phyloP scores from a whole-genome alignment of 176 grass and related monocot species.

The Lolium multiflorum region DNA sequence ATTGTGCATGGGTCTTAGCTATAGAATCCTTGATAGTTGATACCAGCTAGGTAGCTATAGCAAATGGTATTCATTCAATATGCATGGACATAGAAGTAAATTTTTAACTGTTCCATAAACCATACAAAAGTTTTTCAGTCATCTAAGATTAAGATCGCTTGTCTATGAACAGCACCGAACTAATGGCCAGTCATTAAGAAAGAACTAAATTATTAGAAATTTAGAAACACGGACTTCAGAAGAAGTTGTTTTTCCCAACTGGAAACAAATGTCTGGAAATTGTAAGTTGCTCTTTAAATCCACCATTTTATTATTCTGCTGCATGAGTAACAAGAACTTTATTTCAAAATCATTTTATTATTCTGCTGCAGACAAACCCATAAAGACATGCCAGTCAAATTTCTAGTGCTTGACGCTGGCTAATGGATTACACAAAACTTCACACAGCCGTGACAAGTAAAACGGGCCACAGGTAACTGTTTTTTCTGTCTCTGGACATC shows the following conservation, averaged over 20 bases:
- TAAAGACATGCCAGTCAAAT: slow-evolving; percentile 4
- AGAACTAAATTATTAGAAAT: neutral
- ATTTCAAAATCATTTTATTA: slow-evolving; percentile 9
- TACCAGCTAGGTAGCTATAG: neutral
- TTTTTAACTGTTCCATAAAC: neutral
- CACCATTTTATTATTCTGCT: slow-evolving; percentile 9
- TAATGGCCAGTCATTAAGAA: neutral
- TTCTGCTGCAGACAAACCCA: neutral
- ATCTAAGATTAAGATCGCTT: neutral
- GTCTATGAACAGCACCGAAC: neutral
- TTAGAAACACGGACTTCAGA: neutral
- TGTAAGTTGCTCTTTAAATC: slow-evolving; percentile 7
- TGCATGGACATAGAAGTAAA: slow-evolving; percentile 17
- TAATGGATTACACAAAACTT: too few species aligned
- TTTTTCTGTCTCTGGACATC: neutral
- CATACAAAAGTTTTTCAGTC: neutral
- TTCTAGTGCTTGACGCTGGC: neutral
- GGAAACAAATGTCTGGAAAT: slow-evolving; percentile 16
- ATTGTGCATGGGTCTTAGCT: slow-evolving; percentile 19
- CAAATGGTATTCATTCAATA: slow-evolving; percentile 12
- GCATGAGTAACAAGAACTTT: neutral
- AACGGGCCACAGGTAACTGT: too few species aligned
- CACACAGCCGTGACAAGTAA: too few species aligned
- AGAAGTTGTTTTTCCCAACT: slow-evolving; percentile 12
- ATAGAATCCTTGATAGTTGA: slow-evolving; percentile 24